Evolutionary conservation across 176 grass and related monocot species (phyloP).

Genomic region (Triticum turgidum): DNA sequence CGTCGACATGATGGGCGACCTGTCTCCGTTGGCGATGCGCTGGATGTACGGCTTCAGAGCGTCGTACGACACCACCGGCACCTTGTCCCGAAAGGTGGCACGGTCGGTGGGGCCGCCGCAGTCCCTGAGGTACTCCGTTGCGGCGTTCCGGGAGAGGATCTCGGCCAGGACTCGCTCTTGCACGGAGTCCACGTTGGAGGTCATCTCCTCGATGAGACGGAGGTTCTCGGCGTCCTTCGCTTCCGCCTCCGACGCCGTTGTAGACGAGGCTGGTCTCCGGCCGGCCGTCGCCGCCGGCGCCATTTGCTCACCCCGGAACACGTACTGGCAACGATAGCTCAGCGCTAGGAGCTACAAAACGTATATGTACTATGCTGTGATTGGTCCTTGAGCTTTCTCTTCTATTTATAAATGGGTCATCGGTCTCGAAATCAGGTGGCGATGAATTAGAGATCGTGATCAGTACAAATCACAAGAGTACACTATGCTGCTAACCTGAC

Average conservation of each 20-base stretch:
- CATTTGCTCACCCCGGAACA: no score
- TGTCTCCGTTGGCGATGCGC: slow-evolving; percentile 65
- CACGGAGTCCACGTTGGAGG: background rate
- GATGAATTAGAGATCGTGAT: no score
- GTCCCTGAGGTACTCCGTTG: slow-evolving; percentile 53
- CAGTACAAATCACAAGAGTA: no score
- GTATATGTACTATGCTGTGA: no score
- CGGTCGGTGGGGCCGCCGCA: slow-evolving; percentile 46
- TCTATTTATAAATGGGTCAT: no score
- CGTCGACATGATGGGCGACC: slow-evolving; percentile 54
- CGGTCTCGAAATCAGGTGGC: no score
- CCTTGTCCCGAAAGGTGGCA: slow-evolving; percentile 38
- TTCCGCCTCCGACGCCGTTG: background rate
- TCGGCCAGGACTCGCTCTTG: slow-evolving; percentile 25
- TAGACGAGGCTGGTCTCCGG: no score
- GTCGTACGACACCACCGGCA: slow-evolving; percentile 64
- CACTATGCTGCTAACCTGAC: no score
- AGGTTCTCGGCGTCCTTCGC: background rate
- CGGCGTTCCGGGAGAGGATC: slow-evolving; percentile 49
- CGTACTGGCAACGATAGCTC: no score
- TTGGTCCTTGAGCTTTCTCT: no score
- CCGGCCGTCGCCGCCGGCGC: no score
- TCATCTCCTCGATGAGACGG: background rate
- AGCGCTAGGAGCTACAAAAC: no score
- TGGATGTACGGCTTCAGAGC: slow-evolving; percentile 61